Conservation (phyloP, 2,329 filamentous ascomycete genomes). For the Beauveria asiatica region DNA sequence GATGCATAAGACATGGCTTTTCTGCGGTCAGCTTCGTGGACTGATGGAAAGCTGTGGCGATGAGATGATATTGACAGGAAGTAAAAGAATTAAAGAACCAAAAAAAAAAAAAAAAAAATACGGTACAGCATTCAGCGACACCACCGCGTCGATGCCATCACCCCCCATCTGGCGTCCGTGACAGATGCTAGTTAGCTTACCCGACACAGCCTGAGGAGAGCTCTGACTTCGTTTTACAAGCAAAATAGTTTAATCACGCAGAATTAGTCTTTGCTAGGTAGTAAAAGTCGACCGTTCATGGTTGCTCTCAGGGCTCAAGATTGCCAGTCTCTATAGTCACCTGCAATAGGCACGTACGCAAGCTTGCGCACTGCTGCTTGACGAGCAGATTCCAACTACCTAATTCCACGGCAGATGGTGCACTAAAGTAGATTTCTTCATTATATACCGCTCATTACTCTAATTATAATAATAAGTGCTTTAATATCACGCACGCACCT, state of each 20-base stretch:
- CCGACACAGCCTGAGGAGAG: background rate
- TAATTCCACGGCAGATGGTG: background rate
- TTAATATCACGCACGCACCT: too few relatives aligned
- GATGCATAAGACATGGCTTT: background rate
- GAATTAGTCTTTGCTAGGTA: background rate
- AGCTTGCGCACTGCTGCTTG: background rate
- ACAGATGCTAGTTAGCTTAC: background rate
- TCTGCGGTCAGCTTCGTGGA: background rate
- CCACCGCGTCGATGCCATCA: background rate
- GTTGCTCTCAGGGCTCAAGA: slow-evolving; percentile 5
- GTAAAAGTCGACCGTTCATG: background rate
- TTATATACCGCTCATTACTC: too few relatives aligned
- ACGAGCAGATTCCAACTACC: background rate
- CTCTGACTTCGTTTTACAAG: too few relatives aligned
- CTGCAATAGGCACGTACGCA: background rate
- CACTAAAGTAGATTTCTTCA: too few relatives aligned
- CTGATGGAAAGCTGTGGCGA: too few relatives aligned
- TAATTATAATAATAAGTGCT: too few relatives aligned
- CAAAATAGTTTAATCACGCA: background rate
- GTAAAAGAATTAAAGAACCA: too few relatives aligned
- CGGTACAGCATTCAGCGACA: too few relatives aligned
- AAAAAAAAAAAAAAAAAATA: too few relatives aligned
- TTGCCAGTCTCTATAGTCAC: background rate
- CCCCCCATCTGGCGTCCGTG: background rate
- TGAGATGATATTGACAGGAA: background rate